Percentiles rank a stretch among this genome's conserved stretches.
These are phyloP conservation scores for Talaromyces borbonicus DNA, from an alignment of 495 filamentous ascomycete species.

Conservation along the genomic window DNA sequence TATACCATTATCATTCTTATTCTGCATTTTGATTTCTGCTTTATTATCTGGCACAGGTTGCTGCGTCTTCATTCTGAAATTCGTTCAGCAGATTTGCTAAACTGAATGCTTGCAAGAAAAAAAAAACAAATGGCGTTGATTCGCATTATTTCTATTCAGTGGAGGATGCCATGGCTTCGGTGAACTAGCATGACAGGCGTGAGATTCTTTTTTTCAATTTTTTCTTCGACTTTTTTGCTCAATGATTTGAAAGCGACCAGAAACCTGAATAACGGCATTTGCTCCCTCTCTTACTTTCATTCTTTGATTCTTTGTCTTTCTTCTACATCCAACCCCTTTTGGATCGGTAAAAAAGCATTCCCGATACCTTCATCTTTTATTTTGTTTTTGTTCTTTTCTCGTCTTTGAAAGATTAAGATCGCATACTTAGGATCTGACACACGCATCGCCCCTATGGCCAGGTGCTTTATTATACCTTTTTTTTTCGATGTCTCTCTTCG, in stretches of 20 bases:
- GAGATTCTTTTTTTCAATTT: constrained; percentile 11
- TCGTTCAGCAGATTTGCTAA: not conserved
- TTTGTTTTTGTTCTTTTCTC: not conserved
- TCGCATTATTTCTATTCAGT: constrained; percentile 2
- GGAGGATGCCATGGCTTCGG: constrained; percentile 6
- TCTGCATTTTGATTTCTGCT: constrained; percentile 11
- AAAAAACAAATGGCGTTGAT: constrained; percentile 9
- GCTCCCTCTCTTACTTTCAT: not conserved
- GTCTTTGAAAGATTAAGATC: constrained; percentile 1
- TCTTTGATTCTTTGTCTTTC: not conserved
- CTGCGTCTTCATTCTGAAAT: not conserved
- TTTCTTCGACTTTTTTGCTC: constrained; percentile 5
- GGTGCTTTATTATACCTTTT: not conserved
- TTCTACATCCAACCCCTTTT: not conserved
- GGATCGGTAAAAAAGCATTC: not conserved
- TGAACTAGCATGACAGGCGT: constrained; percentile 10
- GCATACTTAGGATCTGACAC: not conserved
- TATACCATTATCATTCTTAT: constrained; percentile 9
- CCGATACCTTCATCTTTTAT: not conserved
- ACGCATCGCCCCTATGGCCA: not conserved
- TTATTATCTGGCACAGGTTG: constrained; percentile 3
- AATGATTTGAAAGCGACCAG: not conserved
- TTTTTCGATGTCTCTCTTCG: not conserved
- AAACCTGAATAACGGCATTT: not conserved
- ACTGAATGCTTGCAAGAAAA: constrained; percentile 5